A percentile compares a stretch with the other conserved stretches of the same genome.
Conservation (phyloP, 2,329 filamentous ascomycete species). For the Westerdykella sp. region DNA sequence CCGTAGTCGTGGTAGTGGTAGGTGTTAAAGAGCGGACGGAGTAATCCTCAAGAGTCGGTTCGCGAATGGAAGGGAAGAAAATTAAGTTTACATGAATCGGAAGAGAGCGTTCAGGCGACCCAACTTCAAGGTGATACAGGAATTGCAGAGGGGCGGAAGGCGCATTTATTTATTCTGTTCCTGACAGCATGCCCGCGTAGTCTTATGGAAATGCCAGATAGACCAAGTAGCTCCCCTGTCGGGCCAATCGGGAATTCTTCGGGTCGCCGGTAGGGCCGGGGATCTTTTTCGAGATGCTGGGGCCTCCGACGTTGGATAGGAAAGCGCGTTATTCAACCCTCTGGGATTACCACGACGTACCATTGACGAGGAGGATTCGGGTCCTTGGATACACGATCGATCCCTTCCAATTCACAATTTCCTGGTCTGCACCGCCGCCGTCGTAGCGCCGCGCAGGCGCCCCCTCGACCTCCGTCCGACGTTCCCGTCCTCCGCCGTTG, state of each 20-base stretch:
- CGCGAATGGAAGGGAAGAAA: too few relatives aligned
- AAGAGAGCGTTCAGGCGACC: too few relatives aligned
- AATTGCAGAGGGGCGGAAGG: slow-evolving; percentile 1
- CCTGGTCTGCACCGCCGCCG: background rate
- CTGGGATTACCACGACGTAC: too few relatives aligned
- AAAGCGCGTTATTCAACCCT: too few relatives aligned
- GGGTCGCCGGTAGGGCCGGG: background rate
- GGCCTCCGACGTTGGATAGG: too few relatives aligned
- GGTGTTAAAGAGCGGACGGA: too few relatives aligned
- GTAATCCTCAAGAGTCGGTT: too few relatives aligned
- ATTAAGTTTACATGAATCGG: too few relatives aligned
- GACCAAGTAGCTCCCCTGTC: slow-evolving; percentile 1
- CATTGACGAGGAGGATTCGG: too few relatives aligned
- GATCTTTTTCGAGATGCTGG: slow-evolving; percentile 1
- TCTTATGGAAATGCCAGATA: slow-evolving; percentile 9
- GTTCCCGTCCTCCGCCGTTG: slow-evolving; percentile 6
- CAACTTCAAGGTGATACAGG: background rate
- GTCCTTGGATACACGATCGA: background rate
- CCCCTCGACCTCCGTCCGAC: slow-evolving; percentile 4
- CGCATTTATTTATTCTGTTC: slow-evolving; percentile 6
- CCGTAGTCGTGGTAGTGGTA: too few relatives aligned
- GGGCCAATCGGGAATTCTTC: slow-evolving; percentile 1
- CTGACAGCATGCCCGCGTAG: slow-evolving; percentile 1
- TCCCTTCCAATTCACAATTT: background rate
- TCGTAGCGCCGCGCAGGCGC: slow-evolving; percentile 10